A percentile compares a stretch with the other conserved stretches of the same genome.
phyloP scores from a whole-genome alignment of 2,329 filamentous ascomycete genomes.

The Ceratocystis destructans region DNA sequence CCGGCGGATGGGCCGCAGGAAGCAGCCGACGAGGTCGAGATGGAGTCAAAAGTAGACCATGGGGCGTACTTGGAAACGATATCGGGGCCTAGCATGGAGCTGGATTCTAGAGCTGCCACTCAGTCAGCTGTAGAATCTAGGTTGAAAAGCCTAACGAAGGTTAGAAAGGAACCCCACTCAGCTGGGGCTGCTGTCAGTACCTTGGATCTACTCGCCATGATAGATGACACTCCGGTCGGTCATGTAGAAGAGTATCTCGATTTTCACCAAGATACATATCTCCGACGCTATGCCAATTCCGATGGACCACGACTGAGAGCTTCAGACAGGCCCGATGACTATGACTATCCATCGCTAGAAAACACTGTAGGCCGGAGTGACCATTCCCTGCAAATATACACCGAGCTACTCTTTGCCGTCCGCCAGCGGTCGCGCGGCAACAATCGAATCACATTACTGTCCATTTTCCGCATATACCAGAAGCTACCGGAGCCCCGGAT shows the following conservation, averaged over 20 bases:
- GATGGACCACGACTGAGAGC: slow-evolving; percentile 37
- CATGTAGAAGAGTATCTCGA: slow-evolving; percentile 41
- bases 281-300: slow-evolving; percentile 39
- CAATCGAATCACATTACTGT: slow-evolving; percentile 29
- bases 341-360: slow-evolving; percentile 32
- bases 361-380: slow-evolving; percentile 29
- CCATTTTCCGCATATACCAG: slow-evolving; percentile 37
- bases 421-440: slow-evolving; percentile 31
- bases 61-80: neutral
- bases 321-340: slow-evolving; percentile 38
- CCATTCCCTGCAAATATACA: slow-evolving; percentile 27
- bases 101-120: neutral
- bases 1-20: neutral
- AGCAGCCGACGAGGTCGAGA: neutral
- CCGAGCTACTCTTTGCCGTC: slow-evolving; percentile 31
- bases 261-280: slow-evolving; percentile 39
- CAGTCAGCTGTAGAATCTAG: neutral
- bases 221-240: slow-evolving; percentile 33
- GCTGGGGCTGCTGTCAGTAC: slow-evolving; percentile 19
- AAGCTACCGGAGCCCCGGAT: slow-evolving; percentile 40
- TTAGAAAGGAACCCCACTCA: neutral
- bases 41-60: neutral
- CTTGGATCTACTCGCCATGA: slow-evolving; percentile 39
- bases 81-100: neutral
- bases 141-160: neutral